A percentile compares a stretch with the other conserved stretches of the same genome.
Conservation (phyloP, 2,329 filamentous ascomycete genomes). For the Talaromyces piceae region DNA sequence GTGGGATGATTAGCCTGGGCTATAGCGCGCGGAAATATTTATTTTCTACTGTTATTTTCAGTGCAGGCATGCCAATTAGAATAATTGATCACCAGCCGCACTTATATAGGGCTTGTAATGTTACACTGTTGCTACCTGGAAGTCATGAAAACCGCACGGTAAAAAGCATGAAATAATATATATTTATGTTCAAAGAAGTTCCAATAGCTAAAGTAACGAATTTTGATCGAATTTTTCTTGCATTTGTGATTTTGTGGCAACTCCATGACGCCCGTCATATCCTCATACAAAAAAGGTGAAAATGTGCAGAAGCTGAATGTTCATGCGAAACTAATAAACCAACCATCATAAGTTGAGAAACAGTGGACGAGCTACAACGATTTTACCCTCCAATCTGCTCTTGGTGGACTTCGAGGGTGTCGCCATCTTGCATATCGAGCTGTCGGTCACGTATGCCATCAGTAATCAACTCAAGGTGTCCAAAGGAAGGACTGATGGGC, state of each 20-base stretch:
- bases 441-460: conserved; percentile 33
- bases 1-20: conserved; percentile 58
- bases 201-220: too few relatives aligned
- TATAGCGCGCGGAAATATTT: not conserved
- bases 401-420: conserved; percentile 94
- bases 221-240: too few relatives aligned
- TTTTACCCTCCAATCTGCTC: conserved; percentile 79
- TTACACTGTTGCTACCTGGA: not conserved
- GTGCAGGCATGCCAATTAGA: not conserved
- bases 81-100: not conserved
- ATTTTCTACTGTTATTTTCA: not conserved
- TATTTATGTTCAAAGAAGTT: too few relatives aligned
- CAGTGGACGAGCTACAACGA: too few relatives aligned
- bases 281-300: too few relatives aligned
- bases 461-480: not conserved
- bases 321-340: too few relatives aligned
- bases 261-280: too few relatives aligned
- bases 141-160: not conserved
- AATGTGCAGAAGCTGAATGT: too few relatives aligned
- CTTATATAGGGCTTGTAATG: not conserved
- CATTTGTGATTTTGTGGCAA: too few relatives aligned
- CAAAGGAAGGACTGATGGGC: conserved; percentile 4
- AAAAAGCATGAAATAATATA: too few relatives aligned
- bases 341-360: too few relatives aligned
- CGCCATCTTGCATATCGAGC: conserved; percentile 96